Evolutionary conservation across 1,139 yeast species (phyloP), one percentile per base, ranked within the genome.

Genomic region (Yarrowia galli): DNA sequence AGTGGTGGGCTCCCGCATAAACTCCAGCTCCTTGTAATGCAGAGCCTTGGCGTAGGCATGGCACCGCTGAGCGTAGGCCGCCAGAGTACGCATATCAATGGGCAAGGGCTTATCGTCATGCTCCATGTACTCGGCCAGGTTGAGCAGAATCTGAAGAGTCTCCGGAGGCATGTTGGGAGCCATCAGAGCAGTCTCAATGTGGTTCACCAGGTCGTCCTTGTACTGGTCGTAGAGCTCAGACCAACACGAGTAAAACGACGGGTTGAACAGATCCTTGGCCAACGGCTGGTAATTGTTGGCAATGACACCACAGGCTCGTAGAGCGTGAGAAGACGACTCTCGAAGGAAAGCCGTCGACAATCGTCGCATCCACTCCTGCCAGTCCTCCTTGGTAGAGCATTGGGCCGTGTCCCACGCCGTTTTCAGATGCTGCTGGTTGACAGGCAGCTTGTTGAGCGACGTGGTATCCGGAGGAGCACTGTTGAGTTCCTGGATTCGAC

Each of bases 41-140:
- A 96, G 82, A 0, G 98, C 98, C 74, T 96, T 96, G 2, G 99
- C 99, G 79, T 92, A 96, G 0, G 98, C 98, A 78, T 96, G 99
- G 72, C 98, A 92, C 71, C 96, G 84, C 75, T 92, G 97, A 5
- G 99, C 98, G 76, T 92, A 95, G 72, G 89, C 92, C 1, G 98
- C 97, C 70, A 96, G 80, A 0, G 97, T 91, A 6, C 95, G 86
- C 23, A 91, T 91, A 48, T 96, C 91, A 67, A 96, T 90, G 0
- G 98, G 98, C 69, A 96, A 82, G 0, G 97, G 89, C 74, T 92
- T 93, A 73, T 92, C 98, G 77, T 93, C 98, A 74, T 95, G 98
- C 75, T 96, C 99, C 97, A 95, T 90, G 74, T 90, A 96, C 75
- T 96, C 99, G 0, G 97, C 97, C 68, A 96, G 81, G 72, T 93